Evolutionary conservation across 2,329 filamentous ascomycete species (phyloP).

Genomic region (Fusarium albidum): DNA sequence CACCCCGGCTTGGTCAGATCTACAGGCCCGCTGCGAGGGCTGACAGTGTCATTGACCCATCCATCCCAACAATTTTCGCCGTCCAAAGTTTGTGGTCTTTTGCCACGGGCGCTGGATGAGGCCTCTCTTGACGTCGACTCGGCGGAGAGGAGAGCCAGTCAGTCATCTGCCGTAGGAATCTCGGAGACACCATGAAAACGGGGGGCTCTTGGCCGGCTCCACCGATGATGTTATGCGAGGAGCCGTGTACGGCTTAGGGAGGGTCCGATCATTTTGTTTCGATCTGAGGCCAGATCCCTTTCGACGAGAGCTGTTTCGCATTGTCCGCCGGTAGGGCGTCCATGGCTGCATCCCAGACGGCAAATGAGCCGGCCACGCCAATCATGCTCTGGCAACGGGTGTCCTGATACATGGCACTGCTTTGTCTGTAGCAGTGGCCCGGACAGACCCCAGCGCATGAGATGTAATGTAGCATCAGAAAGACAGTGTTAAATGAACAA

Average conservation of each 20-base stretch:
- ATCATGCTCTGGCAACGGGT: slow-evolving; percentile 11
- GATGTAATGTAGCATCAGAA: not conserved
- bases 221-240: slow-evolving; percentile 32
- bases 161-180: slow-evolving; percentile 7
- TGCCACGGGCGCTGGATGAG: not conserved
- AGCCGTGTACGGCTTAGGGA: slow-evolving; percentile 9
- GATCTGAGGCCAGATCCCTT: slow-evolving; percentile 19
- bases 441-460: slow-evolving; percentile 19
- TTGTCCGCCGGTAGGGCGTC: slow-evolving; percentile 19
- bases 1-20: slow-evolving; percentile 17
- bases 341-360: slow-evolving; percentile 11
- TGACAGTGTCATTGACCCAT: slow-evolving; percentile 1
- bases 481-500: not conserved
- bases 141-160: slow-evolving; percentile 9
- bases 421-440: slow-evolving; percentile 30
- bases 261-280: slow-evolving; percentile 32
- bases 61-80: not conserved
- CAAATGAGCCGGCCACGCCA: slow-evolving; percentile 12
- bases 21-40: slow-evolving; percentile 7
- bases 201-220: slow-evolving; percentile 23
- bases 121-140: slow-evolving; percentile 18
- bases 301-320: slow-evolving; percentile 15
- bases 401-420: slow-evolving; percentile 37
- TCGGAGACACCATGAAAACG: slow-evolving; percentile 16
- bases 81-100: slow-evolving; percentile 1